Conservation (phyloP, 805 yeast genomes). For the Lipomyces yamanashiensis region DNA sequence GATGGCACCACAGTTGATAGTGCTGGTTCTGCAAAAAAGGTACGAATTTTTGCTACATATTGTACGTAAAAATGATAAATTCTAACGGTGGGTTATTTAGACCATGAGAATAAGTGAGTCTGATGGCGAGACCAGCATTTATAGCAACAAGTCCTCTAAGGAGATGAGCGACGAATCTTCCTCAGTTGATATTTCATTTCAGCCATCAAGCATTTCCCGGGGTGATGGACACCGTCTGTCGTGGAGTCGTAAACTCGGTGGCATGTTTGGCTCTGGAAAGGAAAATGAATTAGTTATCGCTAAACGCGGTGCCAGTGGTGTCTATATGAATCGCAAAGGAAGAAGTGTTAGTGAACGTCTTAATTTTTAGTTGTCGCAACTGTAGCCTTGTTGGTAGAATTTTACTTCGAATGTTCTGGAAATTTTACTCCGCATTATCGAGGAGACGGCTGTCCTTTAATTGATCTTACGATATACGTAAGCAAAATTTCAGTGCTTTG, state of each 20-base stretch:
- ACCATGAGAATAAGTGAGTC: not conserved
- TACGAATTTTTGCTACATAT: not conserved
- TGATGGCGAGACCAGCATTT: not conserved
- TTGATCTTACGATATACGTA: too few relatives aligned
- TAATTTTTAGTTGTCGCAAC: constrained; percentile 3
- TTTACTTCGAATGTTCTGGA: too few relatives aligned
- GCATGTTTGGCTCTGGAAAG: constrained; percentile 31
- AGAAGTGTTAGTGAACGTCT: constrained; percentile 31
- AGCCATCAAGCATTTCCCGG: not conserved
- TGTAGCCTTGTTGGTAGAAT: not conserved
- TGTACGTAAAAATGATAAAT: too few relatives aligned
- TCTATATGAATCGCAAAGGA: constrained; percentile 13
- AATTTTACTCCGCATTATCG: not conserved
- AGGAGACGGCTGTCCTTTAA: not conserved
- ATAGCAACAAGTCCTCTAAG: not conserved
- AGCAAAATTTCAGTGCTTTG: too few relatives aligned
- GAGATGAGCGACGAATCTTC: not conserved
- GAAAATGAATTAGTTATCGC: constrained; percentile 29
- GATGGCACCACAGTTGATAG: not conserved
- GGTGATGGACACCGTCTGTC: constrained; percentile 17
- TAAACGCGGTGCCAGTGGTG: constrained; percentile 23
- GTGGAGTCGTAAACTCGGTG: constrained; percentile 34
- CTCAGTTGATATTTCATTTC: not conserved
- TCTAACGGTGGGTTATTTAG: too few relatives aligned
- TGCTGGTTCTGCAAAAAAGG: not conserved